These are phyloP conservation scores for Euphrasia confusa DNA, from an alignment of 257 asterid genomes.

Conservation along the genomic window DNA sequence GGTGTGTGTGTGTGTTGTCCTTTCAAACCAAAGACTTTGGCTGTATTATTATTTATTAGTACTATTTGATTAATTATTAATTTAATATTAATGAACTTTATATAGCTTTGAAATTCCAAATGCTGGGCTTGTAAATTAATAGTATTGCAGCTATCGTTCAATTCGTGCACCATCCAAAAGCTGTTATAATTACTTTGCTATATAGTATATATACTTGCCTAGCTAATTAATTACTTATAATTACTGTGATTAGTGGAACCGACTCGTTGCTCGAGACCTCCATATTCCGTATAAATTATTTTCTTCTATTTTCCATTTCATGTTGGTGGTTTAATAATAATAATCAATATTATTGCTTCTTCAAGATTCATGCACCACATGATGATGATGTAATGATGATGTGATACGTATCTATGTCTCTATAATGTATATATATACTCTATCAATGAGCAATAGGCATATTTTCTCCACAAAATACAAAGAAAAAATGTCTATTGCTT, in stretches of 20 bases:
- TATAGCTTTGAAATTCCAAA: slow-evolving; percentile 51
- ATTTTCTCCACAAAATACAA: too few species aligned
- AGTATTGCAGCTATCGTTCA: slow-evolving; percentile 20
- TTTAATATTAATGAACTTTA: slow-evolving; percentile 8
- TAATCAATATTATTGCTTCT: too few species aligned
- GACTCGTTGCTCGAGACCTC: slow-evolving; percentile 32
- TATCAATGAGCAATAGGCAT: too few species aligned
- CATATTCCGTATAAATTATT: background rate
- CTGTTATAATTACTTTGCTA: slow-evolving; percentile 10
- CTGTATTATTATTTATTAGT: background rate
- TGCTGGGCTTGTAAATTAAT: slow-evolving; percentile 28
- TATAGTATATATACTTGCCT: background rate
- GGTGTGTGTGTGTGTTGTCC: slow-evolving; percentile 10
- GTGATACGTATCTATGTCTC: background rate
- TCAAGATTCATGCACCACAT: background rate
- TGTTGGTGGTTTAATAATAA: background rate
- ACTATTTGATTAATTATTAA: slow-evolving; percentile 6
- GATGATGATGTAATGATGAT: background rate
- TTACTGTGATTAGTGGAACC: slow-evolving; percentile 10
- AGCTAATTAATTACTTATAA: too few species aligned
- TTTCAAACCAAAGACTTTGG: slow-evolving; percentile 9
- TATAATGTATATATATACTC: background rate
- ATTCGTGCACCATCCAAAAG: slow-evolving; percentile 27
- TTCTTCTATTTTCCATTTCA: background rate
- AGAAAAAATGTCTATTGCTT: too few species aligned